Evolutionary conservation across 202 grass and related monocot genomes (phyloP), one percentile per base, ranked within the genome.

Genomic region (Alloteropsis angusta): DNA sequence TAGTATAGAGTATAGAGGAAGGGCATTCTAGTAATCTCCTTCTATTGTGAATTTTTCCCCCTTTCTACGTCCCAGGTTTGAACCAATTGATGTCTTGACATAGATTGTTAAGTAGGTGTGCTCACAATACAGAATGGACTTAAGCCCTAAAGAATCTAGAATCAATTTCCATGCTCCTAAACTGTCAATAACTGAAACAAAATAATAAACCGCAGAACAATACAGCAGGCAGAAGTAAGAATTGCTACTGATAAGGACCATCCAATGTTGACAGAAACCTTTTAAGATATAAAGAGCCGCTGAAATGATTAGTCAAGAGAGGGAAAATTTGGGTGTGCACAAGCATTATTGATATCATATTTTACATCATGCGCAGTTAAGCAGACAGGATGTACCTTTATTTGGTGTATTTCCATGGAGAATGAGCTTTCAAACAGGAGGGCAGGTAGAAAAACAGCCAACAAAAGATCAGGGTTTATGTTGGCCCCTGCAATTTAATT

Each of bases 391-490:
- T 22, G 17, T 87, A 94, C 92, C 95, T 94, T 98, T 58, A 98
- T 98, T 87, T 98, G 95, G 71, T 98, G 95, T 68, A 98, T 46
- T 76, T 98, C 91, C 95, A 98, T 88, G 11, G 89, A 85, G 84
- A 98, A 98, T 34, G 95, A 92, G 47, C 95, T 98, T 70, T 98
- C 95, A 71, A 98, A 98, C 12, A 98, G 75, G 68, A 98, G 95
- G 17, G 91, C 95, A 36, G 95, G 91, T 72, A 94, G 89, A 73
- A 98, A 98, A 45, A 98, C 95, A 3, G 95, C 71, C 11, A 98
- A 66, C 0, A 98, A 83, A 82, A 98, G 95, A 84, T 90, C 80
- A 30, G 95, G 95, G 75, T 94, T 90, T 73, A 98, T 98, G 66
- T 88, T 92, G 73, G 89, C 83, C 95, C 95, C 91, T 98, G 87